These are phyloP conservation scores for Plasmodiophora brassicae DNA, from an alignment of 208 protist species.

Conservation along the genomic window DNA sequence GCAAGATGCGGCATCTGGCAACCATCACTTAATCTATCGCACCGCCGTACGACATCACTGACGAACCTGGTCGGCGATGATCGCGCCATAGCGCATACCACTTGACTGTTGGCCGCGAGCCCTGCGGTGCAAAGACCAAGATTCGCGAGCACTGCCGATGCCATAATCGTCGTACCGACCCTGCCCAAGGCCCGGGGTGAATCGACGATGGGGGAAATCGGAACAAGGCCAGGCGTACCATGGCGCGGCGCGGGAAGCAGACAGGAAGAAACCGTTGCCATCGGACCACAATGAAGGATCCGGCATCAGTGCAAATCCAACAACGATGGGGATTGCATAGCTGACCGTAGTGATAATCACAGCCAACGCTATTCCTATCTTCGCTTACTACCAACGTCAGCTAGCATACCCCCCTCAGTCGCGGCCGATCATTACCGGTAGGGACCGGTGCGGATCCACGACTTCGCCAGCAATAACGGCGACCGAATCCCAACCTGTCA, in stretches of 20 bases:
- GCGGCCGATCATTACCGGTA: neutral
- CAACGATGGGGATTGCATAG: neutral
- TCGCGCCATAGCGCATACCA: neutral
- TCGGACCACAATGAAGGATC: neutral
- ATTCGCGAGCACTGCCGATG: neutral
- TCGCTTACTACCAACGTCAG: no score
- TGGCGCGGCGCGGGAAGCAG: neutral
- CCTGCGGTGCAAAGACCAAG: conserved; percentile 5
- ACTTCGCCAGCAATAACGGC: neutral
- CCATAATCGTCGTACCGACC: neutral
- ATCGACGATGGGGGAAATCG: neutral
- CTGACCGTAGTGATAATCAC: neutral
- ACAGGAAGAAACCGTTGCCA: neutral
- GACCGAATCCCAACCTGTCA: conserved; percentile 10
- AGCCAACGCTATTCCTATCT: neutral
- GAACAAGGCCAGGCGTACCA: neutral
- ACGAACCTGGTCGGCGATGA: neutral
- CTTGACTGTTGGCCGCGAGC: neutral
- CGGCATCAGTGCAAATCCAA: conserved; percentile 12
- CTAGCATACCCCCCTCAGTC: no score
- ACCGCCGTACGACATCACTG: no score
- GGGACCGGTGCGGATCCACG: neutral
- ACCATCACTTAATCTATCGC: no score
- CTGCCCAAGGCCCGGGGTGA: neutral
- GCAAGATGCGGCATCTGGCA: neutral